Percentiles rank a stretch among this genome's conserved stretches.
These are phyloP conservation scores for Arthrobotrys sinensis DNA, from an alignment of 2,329 filamentous ascomycete species.

Conservation along the genomic window DNA sequence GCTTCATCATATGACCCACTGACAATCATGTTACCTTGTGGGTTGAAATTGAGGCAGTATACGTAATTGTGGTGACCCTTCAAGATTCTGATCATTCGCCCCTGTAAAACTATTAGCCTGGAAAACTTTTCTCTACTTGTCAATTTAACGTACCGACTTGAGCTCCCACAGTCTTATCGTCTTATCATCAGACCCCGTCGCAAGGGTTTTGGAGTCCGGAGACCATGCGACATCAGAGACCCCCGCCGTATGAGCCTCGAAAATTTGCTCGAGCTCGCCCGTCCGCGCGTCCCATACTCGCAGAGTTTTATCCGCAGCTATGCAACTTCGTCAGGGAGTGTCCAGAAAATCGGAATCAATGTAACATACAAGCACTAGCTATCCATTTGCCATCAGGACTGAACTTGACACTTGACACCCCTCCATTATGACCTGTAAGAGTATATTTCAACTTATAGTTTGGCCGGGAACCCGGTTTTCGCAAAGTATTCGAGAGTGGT, in stretches of 20 bases:
- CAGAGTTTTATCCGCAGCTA: constrained; percentile 86
- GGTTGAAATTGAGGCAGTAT: constrained; percentile 93
- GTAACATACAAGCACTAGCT: constrained; percentile 79
- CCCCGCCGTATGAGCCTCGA: constrained; percentile 93
- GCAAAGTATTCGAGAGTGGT: constrained; percentile 17
- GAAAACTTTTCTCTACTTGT: background rate
- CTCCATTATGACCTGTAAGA: constrained; percentile 82
- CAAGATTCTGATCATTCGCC: constrained; percentile 68
- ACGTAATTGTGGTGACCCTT: constrained; percentile 96
- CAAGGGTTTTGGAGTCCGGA: constrained; percentile 87
- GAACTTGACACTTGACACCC: constrained; percentile 88
- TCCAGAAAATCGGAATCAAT: constrained; percentile 3
- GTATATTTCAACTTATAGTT: constrained; percentile 80
- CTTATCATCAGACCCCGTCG: constrained; percentile 96
- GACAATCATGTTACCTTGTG: constrained; percentile 96
- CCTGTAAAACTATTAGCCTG: constrained; percentile 45
- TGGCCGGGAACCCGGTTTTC: constrained; percentile 67
- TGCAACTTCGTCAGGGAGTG: constrained; percentile 26
- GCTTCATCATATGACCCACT: constrained; percentile 97
- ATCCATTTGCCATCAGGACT: constrained; percentile 92
- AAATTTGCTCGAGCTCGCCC: constrained; percentile 85
- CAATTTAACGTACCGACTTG: constrained; percentile 68
- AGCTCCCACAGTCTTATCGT: constrained; percentile 92
- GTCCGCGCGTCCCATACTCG: constrained; percentile 90
- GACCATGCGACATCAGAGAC: constrained; percentile 95